These are phyloP conservation scores for Fomes fomentarius DNA, from an alignment of 1,284 basidiomycete genomes.

Conservation along the genomic window DNA sequence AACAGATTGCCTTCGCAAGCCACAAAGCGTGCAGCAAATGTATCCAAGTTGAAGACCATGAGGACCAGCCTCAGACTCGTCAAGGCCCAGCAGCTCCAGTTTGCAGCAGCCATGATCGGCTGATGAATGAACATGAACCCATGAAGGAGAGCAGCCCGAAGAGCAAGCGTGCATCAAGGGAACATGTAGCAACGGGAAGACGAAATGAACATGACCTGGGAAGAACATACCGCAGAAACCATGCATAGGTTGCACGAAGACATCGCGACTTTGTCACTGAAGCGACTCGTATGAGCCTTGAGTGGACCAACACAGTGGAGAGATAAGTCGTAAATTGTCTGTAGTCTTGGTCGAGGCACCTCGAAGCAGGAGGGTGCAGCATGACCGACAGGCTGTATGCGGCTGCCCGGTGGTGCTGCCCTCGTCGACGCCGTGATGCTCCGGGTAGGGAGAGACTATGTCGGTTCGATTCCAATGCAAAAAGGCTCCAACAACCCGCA, in stretches of 20 bases:
- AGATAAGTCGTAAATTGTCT: background rate
- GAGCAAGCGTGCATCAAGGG: background rate
- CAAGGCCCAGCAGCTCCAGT: background rate
- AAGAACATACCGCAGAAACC: background rate
- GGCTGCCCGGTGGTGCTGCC: constrained; percentile 1
- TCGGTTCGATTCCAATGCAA: background rate
- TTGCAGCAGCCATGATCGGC: background rate
- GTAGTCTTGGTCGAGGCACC: background rate
- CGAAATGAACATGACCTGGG: no score
- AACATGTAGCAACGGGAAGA: background rate
- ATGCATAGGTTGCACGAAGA: background rate
- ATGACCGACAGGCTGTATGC: background rate
- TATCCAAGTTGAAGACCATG: background rate
- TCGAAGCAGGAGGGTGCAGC: background rate
- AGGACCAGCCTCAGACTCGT: background rate
- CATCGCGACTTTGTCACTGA: background rate
- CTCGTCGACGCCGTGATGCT: background rate
- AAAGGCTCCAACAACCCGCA: background rate
- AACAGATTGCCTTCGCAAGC: background rate
- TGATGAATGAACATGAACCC: no score
- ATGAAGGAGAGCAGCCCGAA: background rate
- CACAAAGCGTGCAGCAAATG: background rate
- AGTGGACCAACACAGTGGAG: background rate
- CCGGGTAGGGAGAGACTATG: background rate
- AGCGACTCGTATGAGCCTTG: background rate